Evolutionary conservation across 768 basidiomycete species (phyloP), one percentile per base, ranked within the genome.

Genomic region (Suillus paluster): DNA sequence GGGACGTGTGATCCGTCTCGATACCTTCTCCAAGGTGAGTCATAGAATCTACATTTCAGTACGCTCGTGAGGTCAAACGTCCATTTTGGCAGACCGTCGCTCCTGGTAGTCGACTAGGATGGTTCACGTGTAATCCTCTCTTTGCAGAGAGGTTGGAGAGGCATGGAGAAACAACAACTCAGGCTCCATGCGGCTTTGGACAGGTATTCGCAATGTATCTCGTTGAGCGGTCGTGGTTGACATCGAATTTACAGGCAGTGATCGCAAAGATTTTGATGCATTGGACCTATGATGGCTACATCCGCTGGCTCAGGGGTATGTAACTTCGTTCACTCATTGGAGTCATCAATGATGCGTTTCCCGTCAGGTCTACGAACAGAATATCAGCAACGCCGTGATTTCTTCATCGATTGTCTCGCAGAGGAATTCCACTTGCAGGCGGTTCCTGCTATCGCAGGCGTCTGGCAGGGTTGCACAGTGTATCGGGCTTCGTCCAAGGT

Each of bases 1-100:
- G 72, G 93, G 92, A 3, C 85, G 92, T 34, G 93, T 96, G 46
- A 86, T 96, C 61, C 88, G 92, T 4, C 76, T 95, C 39, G 94
- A 95, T 69, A 88, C 88, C 0, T 91, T 92, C 70, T 89, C 86
- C 41, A 92, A 92, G 84, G 88, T 84, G 52, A 39, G 64, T 27
- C 17, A 9, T 19, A 33, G 33, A 25, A 42, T 33, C 14, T 10
- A 34, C 7, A 46, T 25, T 15, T 52, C 2, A 41, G 52, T 23
- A 19, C 6, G 19, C 11, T 12, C 23, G 19, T 56, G 3, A 17
- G 41, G 19, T 34, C 21, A 27, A 41, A 21, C 36, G n/a, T n/a
- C 12, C 34, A 62, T 69, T 64, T n/a, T 64, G 64, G n/a, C 68
- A 94, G 89, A 90, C 87, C 3, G 84, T 94, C 50, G 88, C 89